Evolutionary conservation across 495 filamentous ascomycete species (phyloP), one percentile per base, ranked within the genome.

Genomic region (Hyaloscypha finlandica): DNA sequence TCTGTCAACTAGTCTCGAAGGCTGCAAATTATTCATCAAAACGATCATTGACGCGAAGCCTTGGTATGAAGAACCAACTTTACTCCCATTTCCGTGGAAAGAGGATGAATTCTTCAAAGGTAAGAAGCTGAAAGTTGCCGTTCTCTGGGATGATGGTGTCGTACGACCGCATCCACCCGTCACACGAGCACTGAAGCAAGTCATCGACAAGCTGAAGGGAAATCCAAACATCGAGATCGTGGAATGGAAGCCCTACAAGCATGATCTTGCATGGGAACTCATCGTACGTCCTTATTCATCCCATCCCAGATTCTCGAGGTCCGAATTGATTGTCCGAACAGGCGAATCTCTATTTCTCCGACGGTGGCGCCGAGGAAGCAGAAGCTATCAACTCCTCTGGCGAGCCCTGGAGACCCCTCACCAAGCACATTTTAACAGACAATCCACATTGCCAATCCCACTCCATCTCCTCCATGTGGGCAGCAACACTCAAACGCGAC

Each of bases 131-230:
- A 89, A 85, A 57, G 74, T 94, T 31, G 91, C 78, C 3, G 84
- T 94, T 25, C 77, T 93, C 59, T 88, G 86, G 84, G 78, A 89
- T 75, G 91, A 94, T 71, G 87, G 85, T 32, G 76, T 88, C n/a
- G 87, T 91, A 30, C 83, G 80, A 53, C 89, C 90, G 2, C 90
- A 93, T 71, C 91, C 90, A 4, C 91, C 91, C 1, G 78, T 93
- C 0, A 78, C 77, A 1, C 78, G 88, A 9, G 90, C 86, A 8
- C 74, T 93, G 22, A 76, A 81, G 51, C 72, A 83, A 33, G 78
- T 89, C 0, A 81, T 82, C n/a, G 76, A 77, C n/a, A 84, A 84
- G 55, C 76, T 92, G 20, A 72, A 79, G 51, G 70, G 75, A 32
- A 74, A 45, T 69, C 84, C 14, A 2, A 69, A 70, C 81, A 79